Conservation (phyloP, 2,329 filamentous ascomycete genomes). For the Pseudopyricularia cyperi region DNA sequence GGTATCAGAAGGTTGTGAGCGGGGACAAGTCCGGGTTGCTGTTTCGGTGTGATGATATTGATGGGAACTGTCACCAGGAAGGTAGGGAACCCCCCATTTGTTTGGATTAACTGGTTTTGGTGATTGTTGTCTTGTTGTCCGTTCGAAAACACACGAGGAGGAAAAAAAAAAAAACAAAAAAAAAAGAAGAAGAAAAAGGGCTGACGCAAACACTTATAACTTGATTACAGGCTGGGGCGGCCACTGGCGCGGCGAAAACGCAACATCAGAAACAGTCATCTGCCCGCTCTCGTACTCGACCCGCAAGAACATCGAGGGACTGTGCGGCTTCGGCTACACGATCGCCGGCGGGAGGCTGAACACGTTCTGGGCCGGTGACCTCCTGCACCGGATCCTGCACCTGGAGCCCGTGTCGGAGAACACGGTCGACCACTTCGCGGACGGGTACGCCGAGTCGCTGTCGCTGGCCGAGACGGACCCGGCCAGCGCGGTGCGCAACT, state of each 20-base stretch:
- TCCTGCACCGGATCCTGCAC: constrained; percentile 55
- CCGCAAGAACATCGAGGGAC: constrained; percentile 40
- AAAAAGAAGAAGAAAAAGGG: too few species aligned
- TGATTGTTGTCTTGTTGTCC: too few species aligned
- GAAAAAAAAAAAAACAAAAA: not conserved
- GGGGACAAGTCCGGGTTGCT: constrained; percentile 42
- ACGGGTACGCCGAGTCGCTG: constrained; percentile 48
- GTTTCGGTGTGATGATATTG: constrained; percentile 58
- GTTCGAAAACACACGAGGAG: too few species aligned
- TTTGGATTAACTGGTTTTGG: not conserved
- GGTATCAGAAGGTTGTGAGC: constrained; percentile 45
- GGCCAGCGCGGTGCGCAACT: constrained; percentile 39
- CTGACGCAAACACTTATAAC: not conserved
- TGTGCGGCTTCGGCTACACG: constrained; percentile 51
- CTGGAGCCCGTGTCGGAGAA: constrained; percentile 46
- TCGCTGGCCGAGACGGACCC: constrained; percentile 34
- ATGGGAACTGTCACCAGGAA: constrained; percentile 46
- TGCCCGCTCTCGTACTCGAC: constrained; percentile 48
- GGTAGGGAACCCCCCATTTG: constrained; percentile 13
- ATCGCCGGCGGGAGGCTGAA: constrained; percentile 42
- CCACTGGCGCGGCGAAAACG: constrained; percentile 55
- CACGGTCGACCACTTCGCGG: constrained; percentile 48
- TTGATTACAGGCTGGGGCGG: constrained; percentile 43
- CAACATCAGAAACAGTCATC: constrained; percentile 55
- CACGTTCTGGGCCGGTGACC: constrained; percentile 52